These are phyloP conservation scores for Penicillium odoratum DNA, from an alignment of 495 filamentous ascomycete species.

Conservation along the genomic window DNA sequence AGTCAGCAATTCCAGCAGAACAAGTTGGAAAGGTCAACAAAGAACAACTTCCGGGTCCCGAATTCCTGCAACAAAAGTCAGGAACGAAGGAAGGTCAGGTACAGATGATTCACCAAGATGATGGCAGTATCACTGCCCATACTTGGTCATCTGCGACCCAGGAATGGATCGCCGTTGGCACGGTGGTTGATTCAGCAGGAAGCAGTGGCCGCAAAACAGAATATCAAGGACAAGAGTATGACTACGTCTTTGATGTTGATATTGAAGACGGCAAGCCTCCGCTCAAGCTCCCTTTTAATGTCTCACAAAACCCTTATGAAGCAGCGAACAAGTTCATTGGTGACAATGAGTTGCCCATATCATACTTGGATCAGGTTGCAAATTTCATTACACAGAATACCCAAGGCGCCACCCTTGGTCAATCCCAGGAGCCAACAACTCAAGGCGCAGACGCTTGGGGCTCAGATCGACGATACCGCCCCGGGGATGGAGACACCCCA, in stretches of 20 bases:
- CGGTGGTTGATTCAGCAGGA: conserved; percentile 85
- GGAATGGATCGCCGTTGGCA: conserved; percentile 85
- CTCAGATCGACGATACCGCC: conserved; percentile 73
- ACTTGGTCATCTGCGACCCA: conserved; percentile 69
- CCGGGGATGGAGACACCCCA: conserved; percentile 63
- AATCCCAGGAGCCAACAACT: conserved; percentile 41
- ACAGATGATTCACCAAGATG: conserved; percentile 78
- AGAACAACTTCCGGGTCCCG: conserved; percentile 80
- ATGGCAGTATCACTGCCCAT: conserved; percentile 78
- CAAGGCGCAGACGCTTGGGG: conserved; percentile 71
- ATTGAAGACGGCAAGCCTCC: conserved; percentile 94
- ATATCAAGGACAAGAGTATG: conserved; percentile 85
- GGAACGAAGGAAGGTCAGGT: conserved; percentile 94
- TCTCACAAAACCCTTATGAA: conserved; percentile 89
- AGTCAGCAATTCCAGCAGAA: conserved; percentile 83
- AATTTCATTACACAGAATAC: conserved; percentile 92
- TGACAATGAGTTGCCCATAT: conserved; percentile 86
- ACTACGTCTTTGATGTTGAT: conserved; percentile 98
- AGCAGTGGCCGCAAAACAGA: conserved; percentile 73
- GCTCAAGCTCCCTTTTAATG: conserved; percentile 90
- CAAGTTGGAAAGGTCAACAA: conserved; percentile 82
- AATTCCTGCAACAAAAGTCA: conserved; percentile 74
- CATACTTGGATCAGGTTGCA: conserved; percentile 89
- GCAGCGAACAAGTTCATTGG: conserved; percentile 88
- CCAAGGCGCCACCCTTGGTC: conserved; percentile 77